Evolutionary conservation across 192 early-diverging fungal species (phyloP), one percentile per base, ranked within the genome.

Genomic region (Podila horticola): DNA sequence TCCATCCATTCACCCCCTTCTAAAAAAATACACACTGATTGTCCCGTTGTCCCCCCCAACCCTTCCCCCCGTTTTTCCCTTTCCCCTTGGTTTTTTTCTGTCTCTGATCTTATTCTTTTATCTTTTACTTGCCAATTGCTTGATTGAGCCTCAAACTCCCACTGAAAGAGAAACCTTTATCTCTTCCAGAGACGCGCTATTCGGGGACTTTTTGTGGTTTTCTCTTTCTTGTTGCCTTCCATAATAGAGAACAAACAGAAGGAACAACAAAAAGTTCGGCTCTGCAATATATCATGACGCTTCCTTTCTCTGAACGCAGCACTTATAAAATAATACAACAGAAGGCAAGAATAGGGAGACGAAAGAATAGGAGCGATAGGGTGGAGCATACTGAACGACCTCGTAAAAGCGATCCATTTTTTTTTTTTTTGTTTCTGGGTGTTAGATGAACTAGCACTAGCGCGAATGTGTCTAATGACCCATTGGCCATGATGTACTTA

Each of bases 81-180:
- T 64, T 64, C 66, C 72, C 72, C 72, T 66, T 66, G 55, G 3
- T 66, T 66, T 73, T 51, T 63, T 74, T 66, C 41, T 45, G n/a
- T 34, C 72, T 55, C 66, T 60, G 55, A 20, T 66, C 49, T 72
- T 50, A 52, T 73, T 73, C 36, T 58, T 41, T 28, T 58, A 36
- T 41, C n/a, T 17, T 36, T 5, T 9, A n/a, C 33, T 31, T 29
- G 49, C 13, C 12, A 22, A 29, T 24, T 59, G 22, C 58, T 29
- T 59, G 57, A 0, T 34, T 45, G 41, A 45, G 2, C 41, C 13
- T 45, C 41, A 17, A 45, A 45, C 41, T 15, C 41, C 34, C 58
- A 30, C 30, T 13, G 62, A 28, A 38, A 61, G 20, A 31, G 62
- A 38, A 24, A 33, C 38, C 41, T 19, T 26, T 9, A 2, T 26